Percentiles rank a stretch among this genome's conserved stretches.
These are phyloP conservation scores for Tremella fuciformis DNA, from an alignment of 768 basidiomycete species.

Conservation along the genomic window DNA sequence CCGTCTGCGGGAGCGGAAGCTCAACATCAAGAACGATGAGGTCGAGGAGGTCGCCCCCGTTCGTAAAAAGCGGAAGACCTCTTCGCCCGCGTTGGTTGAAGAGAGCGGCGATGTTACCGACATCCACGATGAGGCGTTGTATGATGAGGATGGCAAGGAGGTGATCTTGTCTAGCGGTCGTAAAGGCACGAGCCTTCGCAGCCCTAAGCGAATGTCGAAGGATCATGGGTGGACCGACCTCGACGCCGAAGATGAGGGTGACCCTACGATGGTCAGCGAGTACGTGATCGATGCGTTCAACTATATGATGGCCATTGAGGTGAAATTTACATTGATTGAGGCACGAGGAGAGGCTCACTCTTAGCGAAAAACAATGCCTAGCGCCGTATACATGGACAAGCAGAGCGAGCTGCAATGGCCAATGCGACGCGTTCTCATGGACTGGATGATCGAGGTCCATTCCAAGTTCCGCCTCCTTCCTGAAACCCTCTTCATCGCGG, in stretches of 20 bases:
- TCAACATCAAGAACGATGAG: slow-evolving; percentile 18
- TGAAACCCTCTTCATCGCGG: slow-evolving; percentile 84
- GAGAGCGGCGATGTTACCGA: slow-evolving; percentile 68
- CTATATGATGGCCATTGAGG: slow-evolving; percentile 84
- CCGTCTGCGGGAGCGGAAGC: slow-evolving; percentile 28
- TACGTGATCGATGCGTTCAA: slow-evolving; percentile 91
- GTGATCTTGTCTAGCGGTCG: slow-evolving; percentile 37
- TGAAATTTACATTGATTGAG: slow-evolving; percentile 49
- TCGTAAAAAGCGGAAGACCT: slow-evolving; percentile 38
- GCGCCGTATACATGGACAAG: slow-evolving; percentile 73
- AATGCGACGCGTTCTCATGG: slow-evolving; percentile 81
- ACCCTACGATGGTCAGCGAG: slow-evolving; percentile 95
- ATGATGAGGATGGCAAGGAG: slow-evolving; percentile 57
- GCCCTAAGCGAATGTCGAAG: slow-evolving; percentile 53
- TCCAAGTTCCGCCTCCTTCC: slow-evolving; percentile 77
- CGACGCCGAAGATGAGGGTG: slow-evolving; percentile 84
- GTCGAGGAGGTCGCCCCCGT: slow-evolving; percentile 23
- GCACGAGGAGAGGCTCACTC: slow-evolving; percentile 9
- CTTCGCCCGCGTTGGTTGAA: slow-evolving; percentile 28
- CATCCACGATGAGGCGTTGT: slow-evolving; percentile 55
- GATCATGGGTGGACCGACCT: slow-evolving; percentile 77
- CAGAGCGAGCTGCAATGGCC: slow-evolving; percentile 84
- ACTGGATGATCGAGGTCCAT: slow-evolving; percentile 93
- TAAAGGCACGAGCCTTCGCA: slow-evolving; percentile 20
- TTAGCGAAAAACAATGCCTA: slow-evolving; percentile 70